A percentile compares a stretch with the other conserved stretches of the same genome.
phyloP scores from a whole-genome alignment of 306 rosid genomes.

The Vicia sativa region DNA sequence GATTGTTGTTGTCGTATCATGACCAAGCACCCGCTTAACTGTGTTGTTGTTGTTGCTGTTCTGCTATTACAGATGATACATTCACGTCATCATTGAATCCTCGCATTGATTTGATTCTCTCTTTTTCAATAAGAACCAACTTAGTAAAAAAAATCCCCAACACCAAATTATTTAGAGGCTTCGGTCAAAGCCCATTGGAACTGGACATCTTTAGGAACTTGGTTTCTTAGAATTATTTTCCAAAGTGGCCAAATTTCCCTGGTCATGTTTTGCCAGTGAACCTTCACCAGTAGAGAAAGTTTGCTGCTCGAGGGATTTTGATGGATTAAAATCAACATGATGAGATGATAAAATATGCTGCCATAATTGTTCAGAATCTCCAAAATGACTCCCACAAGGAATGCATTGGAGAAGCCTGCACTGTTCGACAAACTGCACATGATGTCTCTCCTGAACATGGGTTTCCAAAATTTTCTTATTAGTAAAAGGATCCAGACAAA shows the following conservation, averaged over 20 bases:
- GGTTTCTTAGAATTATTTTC: slow-evolving; percentile 60
- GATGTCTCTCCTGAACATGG: slow-evolving; percentile 99
- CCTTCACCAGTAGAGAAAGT: slow-evolving; percentile 54
- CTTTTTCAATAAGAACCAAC: slow-evolving; percentile 81
- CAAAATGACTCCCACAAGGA: slow-evolving; percentile 94
- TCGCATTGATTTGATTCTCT: slow-evolving; percentile 70
- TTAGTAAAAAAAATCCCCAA: slow-evolving; percentile 66
- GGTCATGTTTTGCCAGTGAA: slow-evolving; percentile 60
- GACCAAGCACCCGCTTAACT: no score
- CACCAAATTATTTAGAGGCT: slow-evolving; percentile 74
- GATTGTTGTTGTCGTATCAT: no score
- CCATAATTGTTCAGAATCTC: slow-evolving; percentile 85
- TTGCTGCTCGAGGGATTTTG: slow-evolving; percentile 58
- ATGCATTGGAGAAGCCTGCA: slow-evolving; percentile 98
- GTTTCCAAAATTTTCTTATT: slow-evolving; percentile 81
- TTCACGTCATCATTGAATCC: slow-evolving; percentile 70
- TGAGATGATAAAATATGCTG: slow-evolving; percentile 80
- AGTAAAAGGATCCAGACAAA: slow-evolving; percentile 94
- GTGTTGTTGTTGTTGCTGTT: slow-evolving; percentile 46
- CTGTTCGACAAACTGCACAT: slow-evolving; percentile 87
- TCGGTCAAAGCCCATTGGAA: slow-evolving; percentile 96
- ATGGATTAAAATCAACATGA: slow-evolving; percentile 64
- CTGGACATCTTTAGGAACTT: slow-evolving; percentile 85
- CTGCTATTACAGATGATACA: slow-evolving; percentile 54
- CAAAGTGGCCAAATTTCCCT: slow-evolving; percentile 51